Evolutionary conservation across 2,329 filamentous ascomycete species (phyloP).

Genomic region (Diaporthe citrichinensis): DNA sequence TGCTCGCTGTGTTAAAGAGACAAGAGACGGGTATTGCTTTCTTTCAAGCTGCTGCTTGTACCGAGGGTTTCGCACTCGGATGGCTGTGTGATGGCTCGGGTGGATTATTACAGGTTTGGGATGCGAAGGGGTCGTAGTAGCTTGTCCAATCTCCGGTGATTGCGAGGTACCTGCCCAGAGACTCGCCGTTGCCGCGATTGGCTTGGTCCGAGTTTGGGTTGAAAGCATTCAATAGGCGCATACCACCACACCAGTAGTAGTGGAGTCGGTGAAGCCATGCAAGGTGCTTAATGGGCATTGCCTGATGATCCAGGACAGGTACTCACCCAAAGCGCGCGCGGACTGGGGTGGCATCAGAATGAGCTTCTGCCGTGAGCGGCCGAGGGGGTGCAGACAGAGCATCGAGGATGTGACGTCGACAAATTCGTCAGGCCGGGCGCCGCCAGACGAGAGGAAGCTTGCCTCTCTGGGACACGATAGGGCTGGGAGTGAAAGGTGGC

Average conservation of each 20-base stretch:
- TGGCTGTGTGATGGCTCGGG: background rate
- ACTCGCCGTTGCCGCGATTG: constrained; percentile 23
- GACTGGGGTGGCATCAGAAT: background rate
- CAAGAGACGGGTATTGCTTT: background rate
- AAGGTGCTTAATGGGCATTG: constrained; percentile 24
- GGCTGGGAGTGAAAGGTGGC: constrained; percentile 16
- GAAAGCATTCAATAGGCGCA: constrained; percentile 18
- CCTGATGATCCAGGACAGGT: background rate
- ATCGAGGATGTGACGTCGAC: constrained; percentile 6
- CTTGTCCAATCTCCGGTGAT: constrained; percentile 18
- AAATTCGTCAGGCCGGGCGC: background rate
- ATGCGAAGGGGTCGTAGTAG: background rate
- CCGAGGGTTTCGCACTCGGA: constrained; percentile 2
- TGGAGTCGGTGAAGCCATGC: constrained; percentile 11
- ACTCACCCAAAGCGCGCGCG: background rate
- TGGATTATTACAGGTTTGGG: background rate
- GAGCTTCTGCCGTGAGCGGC: background rate
- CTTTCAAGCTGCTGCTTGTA: background rate
- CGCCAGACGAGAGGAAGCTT: background rate
- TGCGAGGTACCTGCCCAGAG: constrained; percentile 5
- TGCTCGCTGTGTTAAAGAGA: background rate
- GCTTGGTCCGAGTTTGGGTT: constrained; percentile 3
- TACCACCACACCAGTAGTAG: constrained; percentile 20
- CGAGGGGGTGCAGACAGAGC: background rate
- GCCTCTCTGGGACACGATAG: constrained; percentile 1